Evolutionary conservation across 148 eudicot genomes (phyloP), one percentile per base, ranked within the genome.

Genomic region (Polygonum aviculare): DNA sequence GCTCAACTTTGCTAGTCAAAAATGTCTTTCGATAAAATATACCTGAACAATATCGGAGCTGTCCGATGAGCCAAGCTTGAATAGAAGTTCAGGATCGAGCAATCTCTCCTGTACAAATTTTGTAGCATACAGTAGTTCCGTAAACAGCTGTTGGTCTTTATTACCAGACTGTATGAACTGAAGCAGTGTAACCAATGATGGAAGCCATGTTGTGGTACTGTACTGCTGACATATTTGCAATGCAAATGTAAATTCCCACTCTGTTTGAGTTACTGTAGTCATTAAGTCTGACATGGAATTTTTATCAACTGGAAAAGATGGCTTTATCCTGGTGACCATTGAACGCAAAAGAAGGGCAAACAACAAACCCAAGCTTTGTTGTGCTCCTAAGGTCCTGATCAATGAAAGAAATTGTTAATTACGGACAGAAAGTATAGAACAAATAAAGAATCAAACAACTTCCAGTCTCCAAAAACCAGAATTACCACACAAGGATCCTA

Each of bases 241-340:
- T 44, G 97, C 91, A 83, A 95, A 90, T 48, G 57, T 74, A 48
- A 83, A 92, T 83, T 95, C 98, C 98, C 98, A 95, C 78, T 87
- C 84, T 70, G 76, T 76, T 78, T 69, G 83, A 70, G 81, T 74
- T 26, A 59, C 50, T n/a, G 85, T 79, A 60, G 76, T 77, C 71
- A 82, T 45, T 73, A 74, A 35, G 72, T 82, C 85, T 76, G 88
- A 76, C 63, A 85, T 78, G 21, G n/a, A 77, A 14, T 65, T 76
- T 47, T 40, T 55, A 73, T 78, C 82, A 73, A 65, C 83, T 45
- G 80, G 36, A 50, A 70, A 77, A 54, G 83, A 76, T 49, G 69
- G 77, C 69, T 65, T 79, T 36, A 77, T 82, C 71, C 85, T 88
- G 60, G 86, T 84, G 57, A 80, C 85, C 86, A 90, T 74, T n/a